Base-by-base conservation (phyloP, 1,139 yeast species). In the Barnettozyma hawaiiensis region DNA sequence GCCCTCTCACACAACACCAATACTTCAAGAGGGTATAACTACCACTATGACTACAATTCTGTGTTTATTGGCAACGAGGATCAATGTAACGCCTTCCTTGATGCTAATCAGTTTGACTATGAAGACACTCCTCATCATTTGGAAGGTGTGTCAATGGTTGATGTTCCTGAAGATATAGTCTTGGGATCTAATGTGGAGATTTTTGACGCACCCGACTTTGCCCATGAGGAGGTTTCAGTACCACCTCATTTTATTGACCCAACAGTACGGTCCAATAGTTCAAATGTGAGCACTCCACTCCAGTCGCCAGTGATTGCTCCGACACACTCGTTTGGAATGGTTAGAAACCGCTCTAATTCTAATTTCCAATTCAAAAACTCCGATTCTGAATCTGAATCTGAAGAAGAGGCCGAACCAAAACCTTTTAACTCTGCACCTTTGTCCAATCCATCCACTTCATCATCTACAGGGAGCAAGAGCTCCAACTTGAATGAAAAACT, bases 31-130 rank as follows among this genome's bases (percentile, higher is more conserved):
- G 92, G 95, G 39, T 81, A 81, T 58, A 89, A 84, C 60, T 84
- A 85, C 66, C 81, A 81, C 60, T 89, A 89, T 60, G 96, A 89
- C 64, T 87, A 87, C 63, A 86, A 85, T 59, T 75, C 92, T 1
- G 96, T 87, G 18, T 86, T 84, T 58, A 74, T 79, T 4, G 74
- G 70, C 31, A 78, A 77, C 51, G 56, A 71, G 70, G 47, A 58
- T 51, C 46, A 52, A 56, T 39, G 62, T 59, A 36, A 59, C 54
- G 37, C 31, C 12, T 38, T 38, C 12, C 20, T 64, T 51, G 51
- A 53, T 10, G 28, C 44, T n/a, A 45, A 41, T 26, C 50, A 48
- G n/a, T 52, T 47, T 31, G 53, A 49, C n/a, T 41, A 40, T 20
- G 56, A 52, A 22, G 54, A 47, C 11, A 46, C 53, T 10, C 48